Percentiles rank a stretch among this genome's conserved stretches.
Conservation (phyloP, 2,329 filamentous ascomycete species). For the Cladosporium sp. region DNA sequence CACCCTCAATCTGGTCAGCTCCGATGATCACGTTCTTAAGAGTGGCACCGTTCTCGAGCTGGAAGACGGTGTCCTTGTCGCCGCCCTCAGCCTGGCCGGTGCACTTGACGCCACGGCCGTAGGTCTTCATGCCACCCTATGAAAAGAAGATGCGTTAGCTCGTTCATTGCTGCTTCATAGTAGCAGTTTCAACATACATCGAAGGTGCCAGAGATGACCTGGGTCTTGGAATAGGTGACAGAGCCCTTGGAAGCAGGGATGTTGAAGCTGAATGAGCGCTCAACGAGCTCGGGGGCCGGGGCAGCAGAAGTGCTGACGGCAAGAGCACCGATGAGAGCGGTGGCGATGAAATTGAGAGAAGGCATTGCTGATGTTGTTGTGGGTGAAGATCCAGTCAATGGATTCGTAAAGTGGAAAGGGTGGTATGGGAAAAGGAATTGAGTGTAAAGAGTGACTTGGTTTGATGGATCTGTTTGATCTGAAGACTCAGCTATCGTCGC, state of each 20-base stretch:
- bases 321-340: conserved; percentile 12
- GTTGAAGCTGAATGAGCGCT: conserved; percentile 16
- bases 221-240: conserved; percentile 16
- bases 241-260: conserved; percentile 20
- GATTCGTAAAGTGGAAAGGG: not conserved
- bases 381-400: conserved; percentile 5
- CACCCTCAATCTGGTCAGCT: conserved; percentile 46
- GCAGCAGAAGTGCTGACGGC: conserved; percentile 10
- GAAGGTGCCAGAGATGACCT: conserved; percentile 17
- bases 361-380: conserved; percentile 7
- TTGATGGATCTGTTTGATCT: not conserved
- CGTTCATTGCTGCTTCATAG: too few species aligned
- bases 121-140: conserved; percentile 27
- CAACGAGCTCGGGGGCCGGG: conserved; percentile 11
- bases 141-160: too few species aligned
- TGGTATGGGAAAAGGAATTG: not conserved
- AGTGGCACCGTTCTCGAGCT: conserved; percentile 49
- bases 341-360: conserved; percentile 9
- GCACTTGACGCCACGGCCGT: conserved; percentile 39
- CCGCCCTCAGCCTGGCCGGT: conserved; percentile 43
- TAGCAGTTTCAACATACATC: not conserved
- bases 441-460: not conserved
- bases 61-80: conserved; percentile 48
- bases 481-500: not conserved
- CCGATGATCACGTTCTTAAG: conserved; percentile 54